phyloP scores from a whole-genome alignment of 495 filamentous ascomycete species.

The Penicillium cosmopolitanum region DNA sequence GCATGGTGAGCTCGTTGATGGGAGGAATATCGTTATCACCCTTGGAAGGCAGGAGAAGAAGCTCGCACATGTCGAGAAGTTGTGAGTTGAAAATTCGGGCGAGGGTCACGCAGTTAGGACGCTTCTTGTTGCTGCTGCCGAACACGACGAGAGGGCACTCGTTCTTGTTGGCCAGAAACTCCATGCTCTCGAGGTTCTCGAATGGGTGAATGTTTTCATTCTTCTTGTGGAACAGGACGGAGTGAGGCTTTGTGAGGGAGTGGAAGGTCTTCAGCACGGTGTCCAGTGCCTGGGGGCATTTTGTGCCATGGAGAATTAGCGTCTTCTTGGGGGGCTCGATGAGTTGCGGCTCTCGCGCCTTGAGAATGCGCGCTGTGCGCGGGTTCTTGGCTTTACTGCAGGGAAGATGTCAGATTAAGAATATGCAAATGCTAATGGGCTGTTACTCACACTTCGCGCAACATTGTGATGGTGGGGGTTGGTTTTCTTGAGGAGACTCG shows the following conservation, averaged over 20 bases:
- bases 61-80: constrained; percentile 91
- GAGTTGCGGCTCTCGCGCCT: constrained; percentile 85
- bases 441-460: constrained; percentile 45
- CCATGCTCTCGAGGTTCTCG: constrained; percentile 81
- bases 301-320: constrained; percentile 83
- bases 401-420: background rate
- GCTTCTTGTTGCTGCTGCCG: constrained; percentile 85
- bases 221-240: constrained; percentile 91
- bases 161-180: constrained; percentile 95
- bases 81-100: constrained; percentile 79
- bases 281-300: constrained; percentile 75
- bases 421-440: background rate
- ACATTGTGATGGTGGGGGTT: constrained; percentile 25
- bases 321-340: constrained; percentile 86
- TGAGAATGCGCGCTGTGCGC: constrained; percentile 89
- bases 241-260: constrained; percentile 75
- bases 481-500: constrained; percentile 20
- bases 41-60: constrained; percentile 74
- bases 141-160: constrained; percentile 83
- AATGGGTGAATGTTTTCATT: constrained; percentile 88
- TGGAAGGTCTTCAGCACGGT: constrained; percentile 81
- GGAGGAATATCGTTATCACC: constrained; percentile 62
- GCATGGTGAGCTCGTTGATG: constrained; percentile 82
- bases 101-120: constrained; percentile 87
- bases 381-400: constrained; percentile 87